A percentile compares a stretch with the other conserved stretches of the same genome.
These are phyloP conservation scores for Suillus decipiens DNA, from an alignment of 768 basidiomycete genomes.

Conservation along the genomic window DNA sequence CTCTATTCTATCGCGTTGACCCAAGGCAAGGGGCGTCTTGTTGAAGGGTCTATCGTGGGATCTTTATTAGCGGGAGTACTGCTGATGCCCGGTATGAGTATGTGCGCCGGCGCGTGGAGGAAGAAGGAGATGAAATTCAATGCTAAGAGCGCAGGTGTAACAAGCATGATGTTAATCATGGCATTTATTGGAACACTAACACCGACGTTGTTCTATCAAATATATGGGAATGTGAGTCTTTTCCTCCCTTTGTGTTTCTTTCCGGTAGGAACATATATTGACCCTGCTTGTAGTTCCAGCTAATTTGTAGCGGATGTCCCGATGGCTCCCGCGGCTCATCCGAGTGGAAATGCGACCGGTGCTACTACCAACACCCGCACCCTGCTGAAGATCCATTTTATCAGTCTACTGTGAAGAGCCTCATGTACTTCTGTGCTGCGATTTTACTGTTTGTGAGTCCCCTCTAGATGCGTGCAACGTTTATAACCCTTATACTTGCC, in stretches of 20 bases:
- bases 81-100: conserved; percentile 95
- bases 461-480: not conserved
- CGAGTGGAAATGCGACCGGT: conserved; percentile 84
- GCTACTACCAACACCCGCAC: conserved; percentile 93
- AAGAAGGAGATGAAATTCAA: conserved; percentile 98
- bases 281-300: conserved; percentile 67
- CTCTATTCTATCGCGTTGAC: conserved; percentile 88
- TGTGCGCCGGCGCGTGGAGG: conserved; percentile 87
- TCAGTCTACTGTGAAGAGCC: conserved; percentile 88
- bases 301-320: conserved; percentile 84
- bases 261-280: conserved; percentile 6
- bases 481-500: conserved; percentile 10
- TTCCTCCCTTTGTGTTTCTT: conserved; percentile 4
- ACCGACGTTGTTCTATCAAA: conserved; percentile 97
- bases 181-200: conserved; percentile 95
- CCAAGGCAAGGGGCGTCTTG: conserved; percentile 89
- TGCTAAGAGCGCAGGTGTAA: conserved; percentile 98
- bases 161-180: conserved; percentile 99
- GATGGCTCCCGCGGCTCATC: conserved; percentile 31
- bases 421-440: conserved; percentile 96
- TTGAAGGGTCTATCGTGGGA: conserved; percentile 96
- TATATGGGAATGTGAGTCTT: conserved; percentile 89
- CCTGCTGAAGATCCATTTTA: conserved; percentile 96
- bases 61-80: conserved; percentile 93
- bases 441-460: conserved; percentile 82